Percentiles rank a stretch among this genome's conserved stretches.
Evolutionary conservation across 2,329 filamentous ascomycete genomes (phyloP).

Genomic region (Aspergillus udagawae): DNA sequence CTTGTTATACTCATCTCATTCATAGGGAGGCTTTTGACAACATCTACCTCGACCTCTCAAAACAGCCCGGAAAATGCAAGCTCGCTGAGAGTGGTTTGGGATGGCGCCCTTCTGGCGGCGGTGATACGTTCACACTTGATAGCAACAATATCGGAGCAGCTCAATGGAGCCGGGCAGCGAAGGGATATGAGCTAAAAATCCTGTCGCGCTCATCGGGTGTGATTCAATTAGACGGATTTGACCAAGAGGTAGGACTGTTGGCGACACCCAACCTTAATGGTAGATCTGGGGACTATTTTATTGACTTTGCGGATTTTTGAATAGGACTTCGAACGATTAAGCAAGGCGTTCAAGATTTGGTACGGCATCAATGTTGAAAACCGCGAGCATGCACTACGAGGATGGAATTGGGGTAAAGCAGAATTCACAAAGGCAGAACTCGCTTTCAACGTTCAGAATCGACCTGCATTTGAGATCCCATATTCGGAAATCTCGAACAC

Average conservation of each 20-base stretch:
- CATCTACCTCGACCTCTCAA: slow-evolving; percentile 93
- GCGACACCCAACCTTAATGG: neutral
- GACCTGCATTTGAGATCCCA: slow-evolving; percentile 92
- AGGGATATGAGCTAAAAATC: slow-evolving; percentile 91
- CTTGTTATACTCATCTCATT: slow-evolving; percentile 7
- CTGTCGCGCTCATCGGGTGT: slow-evolving; percentile 78
- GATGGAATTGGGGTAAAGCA: slow-evolving; percentile 99
- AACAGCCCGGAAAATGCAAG: slow-evolving; percentile 85
- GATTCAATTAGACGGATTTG: slow-evolving; percentile 91
- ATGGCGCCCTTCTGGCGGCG: slow-evolving; percentile 85
- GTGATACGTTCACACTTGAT: slow-evolving; percentile 92
- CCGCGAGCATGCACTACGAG: slow-evolving; percentile 88
- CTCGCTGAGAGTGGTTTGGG: slow-evolving; percentile 92
- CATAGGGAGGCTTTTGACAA: slow-evolving; percentile 88
- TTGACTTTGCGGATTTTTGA: neutral
- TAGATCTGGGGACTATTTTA: neutral
- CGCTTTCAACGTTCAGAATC: slow-evolving; percentile 93
- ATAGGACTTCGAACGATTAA: slow-evolving; percentile 84
- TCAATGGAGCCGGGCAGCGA: slow-evolving; percentile 91
- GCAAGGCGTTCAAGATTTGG: slow-evolving; percentile 96
- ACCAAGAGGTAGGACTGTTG: slow-evolving; percentile 61
- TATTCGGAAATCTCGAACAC: slow-evolving; percentile 98
- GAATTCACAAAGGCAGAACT: slow-evolving; percentile 95
- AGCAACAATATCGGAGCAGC: slow-evolving; percentile 77
- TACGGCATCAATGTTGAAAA: slow-evolving; percentile 90